Conservation (phyloP, 148 eudicot genomes). For the Arctostaphylos glauca region DNA sequence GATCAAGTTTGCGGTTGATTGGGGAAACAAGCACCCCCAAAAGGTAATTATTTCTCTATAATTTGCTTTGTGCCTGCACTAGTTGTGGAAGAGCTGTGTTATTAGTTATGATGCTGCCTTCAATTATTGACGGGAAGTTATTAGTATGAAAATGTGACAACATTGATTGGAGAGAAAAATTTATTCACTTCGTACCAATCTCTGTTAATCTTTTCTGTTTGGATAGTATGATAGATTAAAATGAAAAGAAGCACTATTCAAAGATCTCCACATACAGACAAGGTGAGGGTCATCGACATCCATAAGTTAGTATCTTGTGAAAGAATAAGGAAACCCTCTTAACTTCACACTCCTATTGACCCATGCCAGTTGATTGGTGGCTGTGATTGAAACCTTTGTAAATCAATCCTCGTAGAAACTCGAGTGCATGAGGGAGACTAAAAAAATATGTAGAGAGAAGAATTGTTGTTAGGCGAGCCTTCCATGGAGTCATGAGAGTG, state of each 20-base stretch:
- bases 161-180: neutral
- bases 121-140: neutral
- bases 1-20: conserved; percentile 45
- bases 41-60: conserved; percentile 30
- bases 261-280: neutral
- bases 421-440: neutral
- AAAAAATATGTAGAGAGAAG: neutral
- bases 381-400: neutral
- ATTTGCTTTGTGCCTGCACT: neutral
- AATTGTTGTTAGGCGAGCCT: neutral
- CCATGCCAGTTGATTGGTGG: neutral
- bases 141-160: neutral
- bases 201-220: neutral
- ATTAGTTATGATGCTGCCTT: neutral
- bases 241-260: neutral
- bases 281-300: neutral
- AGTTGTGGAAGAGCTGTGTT: neutral
- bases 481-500: neutral
- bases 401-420: neutral
- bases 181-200: neutral
- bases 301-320: neutral
- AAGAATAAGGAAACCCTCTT: neutral
- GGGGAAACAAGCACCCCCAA: conserved; percentile 41
- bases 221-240: neutral
- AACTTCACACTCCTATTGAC: neutral